Evolutionary conservation across 148 eudicot genomes (phyloP).

Genomic region (Suaeda aralocaspica): DNA sequence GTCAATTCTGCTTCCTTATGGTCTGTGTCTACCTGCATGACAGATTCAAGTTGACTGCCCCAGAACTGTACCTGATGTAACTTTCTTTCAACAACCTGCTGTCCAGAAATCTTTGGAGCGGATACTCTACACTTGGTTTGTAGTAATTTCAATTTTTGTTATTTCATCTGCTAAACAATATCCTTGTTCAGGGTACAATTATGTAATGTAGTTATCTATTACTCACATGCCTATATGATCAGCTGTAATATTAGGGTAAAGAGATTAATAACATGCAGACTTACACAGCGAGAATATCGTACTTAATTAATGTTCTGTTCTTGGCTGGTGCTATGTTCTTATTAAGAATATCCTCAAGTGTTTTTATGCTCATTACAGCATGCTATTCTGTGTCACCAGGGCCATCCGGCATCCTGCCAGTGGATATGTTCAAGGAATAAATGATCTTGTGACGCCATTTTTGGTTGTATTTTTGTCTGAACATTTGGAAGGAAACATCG

Average conservation of each 20-base stretch:
- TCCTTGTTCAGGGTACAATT: neutral
- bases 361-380: conserved; percentile 3
- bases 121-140: conserved; percentile 89
- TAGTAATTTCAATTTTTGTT: conserved; percentile 5
- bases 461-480: conserved; percentile 93
- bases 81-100: conserved; percentile 83
- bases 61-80: conserved; percentile 91
- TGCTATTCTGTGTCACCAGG: conserved; percentile 42
- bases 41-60: conserved; percentile 97
- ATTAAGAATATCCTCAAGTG: neutral
- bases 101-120: conserved; percentile 97
- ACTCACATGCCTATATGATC: neutral
- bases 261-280: neutral
- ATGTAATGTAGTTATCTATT: neutral
- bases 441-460: conserved; percentile 91
- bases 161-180: neutral
- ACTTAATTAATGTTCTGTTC: neutral
- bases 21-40: conserved; percentile 19
- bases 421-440: conserved; percentile 99
- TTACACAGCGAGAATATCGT: neutral
- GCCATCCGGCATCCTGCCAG: conserved; percentile 99
- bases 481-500: conserved; percentile 63
- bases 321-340: neutral
- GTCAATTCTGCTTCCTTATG: conserved; percentile 6
- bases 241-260: neutral